Evolutionary conservation across 2,329 filamentous ascomycete genomes (phyloP).

Genomic region (Xylariaceae sp.): DNA sequence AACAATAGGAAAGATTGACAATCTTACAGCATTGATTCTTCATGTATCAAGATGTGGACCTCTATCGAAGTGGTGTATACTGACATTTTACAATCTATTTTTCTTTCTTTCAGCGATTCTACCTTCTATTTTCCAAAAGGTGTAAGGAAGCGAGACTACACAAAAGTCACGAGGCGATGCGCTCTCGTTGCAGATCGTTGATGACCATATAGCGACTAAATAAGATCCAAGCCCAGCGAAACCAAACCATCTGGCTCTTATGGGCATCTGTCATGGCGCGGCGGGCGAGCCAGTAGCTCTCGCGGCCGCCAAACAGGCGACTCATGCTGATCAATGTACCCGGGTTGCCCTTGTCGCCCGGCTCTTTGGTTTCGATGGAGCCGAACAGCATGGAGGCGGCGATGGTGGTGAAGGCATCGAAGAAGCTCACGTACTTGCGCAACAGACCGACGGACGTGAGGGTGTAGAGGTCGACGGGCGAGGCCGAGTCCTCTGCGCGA

Average conservation of each 20-base stretch:
- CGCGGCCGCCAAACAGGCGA: slow-evolving; percentile 55
- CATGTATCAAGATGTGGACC: no score
- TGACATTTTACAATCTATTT: neutral
- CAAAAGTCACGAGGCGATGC: slow-evolving; percentile 26
- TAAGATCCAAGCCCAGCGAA: slow-evolving; percentile 91
- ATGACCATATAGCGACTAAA: slow-evolving; percentile 92
- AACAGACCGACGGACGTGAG: slow-evolving; percentile 66
- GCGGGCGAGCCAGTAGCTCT: slow-evolving; percentile 58
- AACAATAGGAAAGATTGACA: no score
- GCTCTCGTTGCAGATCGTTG: slow-evolving; percentile 71
- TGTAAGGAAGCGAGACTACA: no score
- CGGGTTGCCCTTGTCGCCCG: slow-evolving; percentile 45
- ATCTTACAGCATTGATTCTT: no score
- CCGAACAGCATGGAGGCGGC: slow-evolving; percentile 47
- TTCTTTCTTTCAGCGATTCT: neutral
- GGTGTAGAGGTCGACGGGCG: slow-evolving; percentile 81
- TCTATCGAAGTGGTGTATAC: no score
- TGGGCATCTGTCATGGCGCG: slow-evolving; percentile 87
- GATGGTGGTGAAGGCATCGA: slow-evolving; percentile 74
- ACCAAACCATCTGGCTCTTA: slow-evolving; percentile 97
- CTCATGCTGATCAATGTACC: slow-evolving; percentile 67
- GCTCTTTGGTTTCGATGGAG: slow-evolving; percentile 20
- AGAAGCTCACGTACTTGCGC: slow-evolving; percentile 76
- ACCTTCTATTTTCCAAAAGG: neutral
- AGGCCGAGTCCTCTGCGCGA: slow-evolving; percentile 60